Conservation (phyloP, 139 green algal species). For the Marvania coccoides region DNA sequence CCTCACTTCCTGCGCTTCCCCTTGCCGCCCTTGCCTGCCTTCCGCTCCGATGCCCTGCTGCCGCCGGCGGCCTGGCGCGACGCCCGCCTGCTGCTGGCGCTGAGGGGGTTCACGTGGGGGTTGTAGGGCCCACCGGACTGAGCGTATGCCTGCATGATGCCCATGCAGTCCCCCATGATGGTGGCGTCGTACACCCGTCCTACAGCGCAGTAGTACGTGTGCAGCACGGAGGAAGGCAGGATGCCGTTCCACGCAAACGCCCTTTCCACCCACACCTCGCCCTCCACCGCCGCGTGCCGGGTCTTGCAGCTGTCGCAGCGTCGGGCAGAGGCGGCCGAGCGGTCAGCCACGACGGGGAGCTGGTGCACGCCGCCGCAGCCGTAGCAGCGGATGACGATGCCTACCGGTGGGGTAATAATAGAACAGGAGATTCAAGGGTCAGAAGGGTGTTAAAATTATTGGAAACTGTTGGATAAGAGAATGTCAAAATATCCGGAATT, state of each 20-base stretch:
- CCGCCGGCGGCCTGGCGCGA: too few relatives aligned
- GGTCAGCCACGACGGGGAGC: not conserved
- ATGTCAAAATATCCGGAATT: not conserved
- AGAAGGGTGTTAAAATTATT: too few relatives aligned
- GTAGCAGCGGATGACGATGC: not conserved
- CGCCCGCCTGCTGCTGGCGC: too few relatives aligned
- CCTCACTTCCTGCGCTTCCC: too few relatives aligned
- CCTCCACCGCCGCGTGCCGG: not conserved
- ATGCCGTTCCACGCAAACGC: not conserved
- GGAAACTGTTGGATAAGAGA: not conserved
- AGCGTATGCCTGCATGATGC: not conserved
- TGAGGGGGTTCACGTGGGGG: too few relatives aligned
- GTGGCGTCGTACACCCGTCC: not conserved
- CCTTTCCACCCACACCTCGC: constrained; percentile 9
- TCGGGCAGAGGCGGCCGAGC: not conserved
- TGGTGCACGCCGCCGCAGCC: constrained; percentile 1
- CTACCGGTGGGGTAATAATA: not conserved
- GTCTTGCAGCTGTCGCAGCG: constrained; percentile 7
- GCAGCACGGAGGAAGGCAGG: not conserved
- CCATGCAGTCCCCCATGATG: not conserved
- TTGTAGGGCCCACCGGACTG: not conserved
- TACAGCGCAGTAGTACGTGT: not conserved
- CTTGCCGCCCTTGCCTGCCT: too few relatives aligned
- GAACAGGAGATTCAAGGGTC: too few relatives aligned
- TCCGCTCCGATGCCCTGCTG: too few relatives aligned